Conservation (phyloP, 2,329 filamentous ascomycete species). For the Calycina herbarum region DNA sequence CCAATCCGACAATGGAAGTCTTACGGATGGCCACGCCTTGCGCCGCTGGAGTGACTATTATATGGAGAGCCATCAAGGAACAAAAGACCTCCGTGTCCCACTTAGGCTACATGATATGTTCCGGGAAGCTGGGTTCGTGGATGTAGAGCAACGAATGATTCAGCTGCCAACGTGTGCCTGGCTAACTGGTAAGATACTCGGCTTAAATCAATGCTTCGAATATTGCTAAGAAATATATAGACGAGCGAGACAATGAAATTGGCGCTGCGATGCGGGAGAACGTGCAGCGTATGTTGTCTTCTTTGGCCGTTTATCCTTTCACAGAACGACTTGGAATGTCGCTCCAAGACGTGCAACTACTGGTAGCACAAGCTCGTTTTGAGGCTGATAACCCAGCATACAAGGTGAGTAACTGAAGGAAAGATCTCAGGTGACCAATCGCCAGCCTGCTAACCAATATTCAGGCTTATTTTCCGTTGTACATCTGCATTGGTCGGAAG, state of each 20-base stretch:
- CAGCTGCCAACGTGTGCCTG: slow-evolving; percentile 69
- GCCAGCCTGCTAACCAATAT: neutral
- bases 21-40: slow-evolving; percentile 67
- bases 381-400: slow-evolving; percentile 55
- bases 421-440: neutral
- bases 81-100: slow-evolving; percentile 67
- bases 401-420: slow-evolving; percentile 47
- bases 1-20: slow-evolving; percentile 81
- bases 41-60: slow-evolving; percentile 67
- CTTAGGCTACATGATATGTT: slow-evolving; percentile 49
- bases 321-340: slow-evolving; percentile 52
- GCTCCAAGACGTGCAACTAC: slow-evolving; percentile 55
- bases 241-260: slow-evolving; percentile 52
- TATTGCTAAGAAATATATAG: slow-evolving; percentile 38
- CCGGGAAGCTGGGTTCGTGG: slow-evolving; percentile 58
- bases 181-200: slow-evolving; percentile 56
- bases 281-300: slow-evolving; percentile 53
- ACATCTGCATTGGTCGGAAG: slow-evolving; percentile 64
- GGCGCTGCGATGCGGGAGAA: slow-evolving; percentile 55
- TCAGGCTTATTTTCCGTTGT: slow-evolving; percentile 62
- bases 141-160: slow-evolving; percentile 66
- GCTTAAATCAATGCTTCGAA: neutral
- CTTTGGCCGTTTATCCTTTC: slow-evolving; percentile 57
- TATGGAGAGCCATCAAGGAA: slow-evolving; percentile 58
- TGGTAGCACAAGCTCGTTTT: slow-evolving; percentile 55